Percentiles rank a stretch among this genome's conserved stretches.
Conservation (phyloP, 2,329 filamentous ascomycete genomes). For the Colletotrichum neosansevieriae region DNA sequence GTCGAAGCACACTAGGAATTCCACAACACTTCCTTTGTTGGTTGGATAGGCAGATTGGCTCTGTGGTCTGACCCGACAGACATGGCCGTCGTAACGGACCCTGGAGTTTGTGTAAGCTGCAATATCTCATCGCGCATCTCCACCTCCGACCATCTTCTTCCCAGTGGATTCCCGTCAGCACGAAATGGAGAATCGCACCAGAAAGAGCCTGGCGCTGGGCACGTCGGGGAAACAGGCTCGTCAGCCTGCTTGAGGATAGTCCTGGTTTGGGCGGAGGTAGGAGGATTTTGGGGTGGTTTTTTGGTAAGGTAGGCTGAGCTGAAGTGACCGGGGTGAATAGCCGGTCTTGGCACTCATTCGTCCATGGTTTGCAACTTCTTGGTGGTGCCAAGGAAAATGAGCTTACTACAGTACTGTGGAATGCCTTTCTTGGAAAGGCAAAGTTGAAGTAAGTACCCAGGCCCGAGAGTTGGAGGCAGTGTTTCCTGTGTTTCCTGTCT, state of each 20-base stretch:
- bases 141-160: not conserved
- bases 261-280: too few species aligned
- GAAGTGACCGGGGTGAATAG: too few species aligned
- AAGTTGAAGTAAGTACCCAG: not conserved
- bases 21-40: not conserved
- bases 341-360: too few species aligned
- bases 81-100: constrained; percentile 3
- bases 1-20: not conserved
- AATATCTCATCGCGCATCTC: not conserved
- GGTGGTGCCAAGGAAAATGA: not conserved
- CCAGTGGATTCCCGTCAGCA: too few species aligned
- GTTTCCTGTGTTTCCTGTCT: not conserved
- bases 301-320: too few species aligned
- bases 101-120: not conserved
- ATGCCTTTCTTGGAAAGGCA: too few species aligned
- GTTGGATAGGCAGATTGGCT: not conserved
- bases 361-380: not conserved
- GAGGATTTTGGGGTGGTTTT: too few species aligned
- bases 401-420: not conserved
- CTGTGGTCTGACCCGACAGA: not conserved
- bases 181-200: too few species aligned
- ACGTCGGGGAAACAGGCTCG: too few species aligned
- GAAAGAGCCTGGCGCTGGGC: too few species aligned
- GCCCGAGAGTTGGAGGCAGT: not conserved
- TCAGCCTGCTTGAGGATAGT: too few species aligned